Percentiles rank a stretch among this genome's conserved stretches.
Conservation (phyloP, 305 asterid genomes). For the Salvia sclarea region DNA sequence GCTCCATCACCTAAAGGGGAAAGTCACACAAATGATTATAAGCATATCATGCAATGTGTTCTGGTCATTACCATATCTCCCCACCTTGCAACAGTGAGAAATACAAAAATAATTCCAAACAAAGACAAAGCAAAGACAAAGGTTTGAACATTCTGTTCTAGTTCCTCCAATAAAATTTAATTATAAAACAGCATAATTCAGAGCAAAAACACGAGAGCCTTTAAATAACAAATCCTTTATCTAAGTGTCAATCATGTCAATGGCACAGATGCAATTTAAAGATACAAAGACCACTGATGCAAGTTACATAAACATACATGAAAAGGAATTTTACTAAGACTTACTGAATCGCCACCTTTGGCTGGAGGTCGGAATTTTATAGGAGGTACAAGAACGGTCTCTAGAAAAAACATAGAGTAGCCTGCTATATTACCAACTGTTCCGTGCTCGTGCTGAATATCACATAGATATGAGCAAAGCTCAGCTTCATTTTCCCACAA, state of each 20-base stretch:
- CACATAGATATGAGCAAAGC: slow-evolving; percentile 67
- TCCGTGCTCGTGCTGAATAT: slow-evolving; percentile 61
- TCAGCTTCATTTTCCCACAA: slow-evolving; percentile 89
- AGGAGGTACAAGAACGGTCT: slow-evolving; percentile 75
- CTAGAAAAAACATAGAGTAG: slow-evolving; percentile 75
- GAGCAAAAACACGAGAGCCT: slow-evolving; percentile 2
- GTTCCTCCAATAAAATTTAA: slow-evolving; percentile 9
- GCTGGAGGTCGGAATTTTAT: slow-evolving; percentile 89
- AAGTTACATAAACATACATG: not conserved
- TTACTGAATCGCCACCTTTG: slow-evolving; percentile 81
- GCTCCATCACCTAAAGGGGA: slow-evolving; percentile 80
- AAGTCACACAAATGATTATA: slow-evolving; percentile 5
- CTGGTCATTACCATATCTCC: slow-evolving; percentile 1
- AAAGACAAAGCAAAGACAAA: not conserved
- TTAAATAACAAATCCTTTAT: not conserved
- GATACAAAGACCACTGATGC: slow-evolving; percentile 3
- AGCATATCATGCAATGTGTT: slow-evolving; percentile 18
- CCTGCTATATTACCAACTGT: slow-evolving; percentile 41
- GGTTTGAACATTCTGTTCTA: not conserved
- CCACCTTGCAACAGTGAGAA: slow-evolving; percentile 7
- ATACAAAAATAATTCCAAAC: not conserved
- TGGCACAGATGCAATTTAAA: not conserved
- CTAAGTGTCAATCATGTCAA: slow-evolving; percentile 16
- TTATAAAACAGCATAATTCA: not conserved
- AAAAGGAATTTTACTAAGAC: slow-evolving; percentile 34